Conservation (phyloP, 23 red algal species). For the Gracilariopsis chorda region DNA sequence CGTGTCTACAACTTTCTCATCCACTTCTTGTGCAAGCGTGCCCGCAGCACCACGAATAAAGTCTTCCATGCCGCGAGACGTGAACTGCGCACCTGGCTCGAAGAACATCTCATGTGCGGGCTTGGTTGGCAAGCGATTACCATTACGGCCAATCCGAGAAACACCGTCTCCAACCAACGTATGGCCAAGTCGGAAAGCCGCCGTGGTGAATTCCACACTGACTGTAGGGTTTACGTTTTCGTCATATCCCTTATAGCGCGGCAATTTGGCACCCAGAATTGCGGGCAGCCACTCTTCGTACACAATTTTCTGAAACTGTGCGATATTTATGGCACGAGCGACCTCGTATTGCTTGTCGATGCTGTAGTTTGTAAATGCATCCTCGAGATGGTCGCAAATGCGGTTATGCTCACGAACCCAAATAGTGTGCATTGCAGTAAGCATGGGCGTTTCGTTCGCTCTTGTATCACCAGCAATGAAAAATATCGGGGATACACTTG, state of each 20-base stretch:
- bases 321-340: slow-evolving; percentile 39
- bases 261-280: neutral
- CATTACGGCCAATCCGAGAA: neutral
- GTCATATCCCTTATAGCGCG: slow-evolving; percentile 17
- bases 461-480: slow-evolving; percentile 61
- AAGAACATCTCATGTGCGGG: slow-evolving; percentile 3
- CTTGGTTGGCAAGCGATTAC: neutral
- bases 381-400: neutral
- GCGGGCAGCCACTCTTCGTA: slow-evolving; percentile 48
- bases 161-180: slow-evolving; percentile 37
- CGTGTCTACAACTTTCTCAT: neutral
- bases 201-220: slow-evolving; percentile 30
- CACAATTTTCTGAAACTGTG: slow-evolving; percentile 57
- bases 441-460: slow-evolving; percentile 55
- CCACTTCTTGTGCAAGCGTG: slow-evolving; percentile 17
- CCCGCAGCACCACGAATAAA: neutral
- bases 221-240: slow-evolving; percentile 1
- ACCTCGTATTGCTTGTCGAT: slow-evolving; percentile 26
- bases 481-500: slow-evolving; percentile 17
- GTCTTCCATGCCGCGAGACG: neutral
- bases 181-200: slow-evolving; percentile 54
- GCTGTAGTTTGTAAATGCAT: neutral
- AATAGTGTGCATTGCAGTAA: slow-evolving; percentile 52
- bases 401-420: slow-evolving; percentile 72
- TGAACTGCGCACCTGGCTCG: neutral